phyloP scores from a whole-genome alignment of 257 asterid species.

The Solanum lycopersicoides region DNA sequence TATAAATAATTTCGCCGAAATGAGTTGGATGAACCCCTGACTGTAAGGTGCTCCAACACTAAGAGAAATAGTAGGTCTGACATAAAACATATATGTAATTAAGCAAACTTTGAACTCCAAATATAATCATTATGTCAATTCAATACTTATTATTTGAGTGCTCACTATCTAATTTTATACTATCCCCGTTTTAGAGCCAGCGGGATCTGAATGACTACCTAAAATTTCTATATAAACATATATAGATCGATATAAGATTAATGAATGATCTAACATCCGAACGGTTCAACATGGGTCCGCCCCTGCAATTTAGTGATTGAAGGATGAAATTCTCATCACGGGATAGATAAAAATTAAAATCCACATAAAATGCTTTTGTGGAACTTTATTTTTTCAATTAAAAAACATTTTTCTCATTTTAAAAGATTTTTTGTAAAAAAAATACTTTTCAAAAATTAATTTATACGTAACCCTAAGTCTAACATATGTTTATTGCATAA shows the following conservation, averaged over 20 bases:
- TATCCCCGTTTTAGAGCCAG: too few relatives aligned
- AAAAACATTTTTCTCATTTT: too few relatives aligned
- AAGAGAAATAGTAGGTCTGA: not conserved
- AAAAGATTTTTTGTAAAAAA: too few relatives aligned
- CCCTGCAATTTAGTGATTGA: too few relatives aligned
- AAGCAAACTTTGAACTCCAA: not conserved
- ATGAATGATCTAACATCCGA: rapidly evolving
- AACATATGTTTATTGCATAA: not conserved
- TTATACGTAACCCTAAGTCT: not conserved
- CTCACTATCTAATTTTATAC: not conserved
- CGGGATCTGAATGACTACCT: not conserved
- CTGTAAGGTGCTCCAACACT: too few relatives aligned
- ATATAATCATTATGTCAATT: not conserved
- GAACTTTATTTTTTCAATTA: too few relatives aligned
- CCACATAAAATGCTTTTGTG: not conserved
- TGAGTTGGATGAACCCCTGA: too few relatives aligned
- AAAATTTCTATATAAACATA: too few relatives aligned
- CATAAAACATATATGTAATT: not conserved
- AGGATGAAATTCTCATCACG: not conserved
- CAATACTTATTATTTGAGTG: not conserved
- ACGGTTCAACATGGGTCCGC: too few relatives aligned
- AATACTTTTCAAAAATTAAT: too few relatives aligned
- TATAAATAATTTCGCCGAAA: too few relatives aligned
- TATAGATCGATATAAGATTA: too few relatives aligned
- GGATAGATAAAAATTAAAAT: not conserved